These are phyloP conservation scores for Tirmania nivea DNA, from an alignment of 495 filamentous ascomycete genomes.

Conservation along the genomic window DNA sequence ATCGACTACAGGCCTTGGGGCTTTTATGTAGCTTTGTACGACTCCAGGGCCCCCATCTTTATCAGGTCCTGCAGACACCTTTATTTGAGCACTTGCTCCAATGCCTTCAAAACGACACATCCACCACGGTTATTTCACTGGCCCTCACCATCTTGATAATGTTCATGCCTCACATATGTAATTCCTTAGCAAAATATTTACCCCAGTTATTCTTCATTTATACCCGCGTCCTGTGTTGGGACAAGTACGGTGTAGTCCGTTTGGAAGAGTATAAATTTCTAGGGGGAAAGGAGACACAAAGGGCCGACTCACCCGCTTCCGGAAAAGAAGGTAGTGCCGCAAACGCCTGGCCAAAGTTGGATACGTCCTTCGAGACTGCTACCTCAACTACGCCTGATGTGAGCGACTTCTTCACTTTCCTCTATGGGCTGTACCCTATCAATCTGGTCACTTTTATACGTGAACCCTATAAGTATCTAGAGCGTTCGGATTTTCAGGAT, in stretches of 20 bases:
- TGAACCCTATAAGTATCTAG: slow-evolving; percentile 48
- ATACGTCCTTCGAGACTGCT: slow-evolving; percentile 33
- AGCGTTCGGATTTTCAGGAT: slow-evolving; percentile 36
- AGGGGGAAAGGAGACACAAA: slow-evolving; percentile 7
- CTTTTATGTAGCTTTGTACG: slow-evolving; percentile 43
- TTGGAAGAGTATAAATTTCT: slow-evolving; percentile 13
- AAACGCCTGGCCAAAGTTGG: slow-evolving; percentile 35
- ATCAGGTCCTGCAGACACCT: slow-evolving; percentile 42
- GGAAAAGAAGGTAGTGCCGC: slow-evolving; percentile 12
- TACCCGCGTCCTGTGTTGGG: slow-evolving; percentile 52
- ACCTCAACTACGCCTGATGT: slow-evolving; percentile 45
- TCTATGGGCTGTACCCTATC: slow-evolving; percentile 61
- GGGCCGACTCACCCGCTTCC: slow-evolving; percentile 11
- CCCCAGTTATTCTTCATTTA: slow-evolving; percentile 56
- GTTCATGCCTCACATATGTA: slow-evolving; percentile 55
- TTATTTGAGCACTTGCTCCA: slow-evolving; percentile 43
- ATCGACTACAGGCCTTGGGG: slow-evolving; percentile 33
- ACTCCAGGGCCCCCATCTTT: slow-evolving; percentile 46
- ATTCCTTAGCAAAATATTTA: slow-evolving; percentile 36
- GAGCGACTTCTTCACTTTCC: slow-evolving; percentile 51
- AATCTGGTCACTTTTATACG: slow-evolving; percentile 58
- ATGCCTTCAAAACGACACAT: slow-evolving; percentile 50
- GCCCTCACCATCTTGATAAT: slow-evolving; percentile 47
- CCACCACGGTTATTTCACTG: slow-evolving; percentile 41
- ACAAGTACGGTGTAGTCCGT: slow-evolving; percentile 24